Percentiles rank a stretch among this genome's conserved stretches.
phyloP scores from a whole-genome alignment of 2,329 filamentous ascomycete species.

The Fusarium nematophilum region DNA sequence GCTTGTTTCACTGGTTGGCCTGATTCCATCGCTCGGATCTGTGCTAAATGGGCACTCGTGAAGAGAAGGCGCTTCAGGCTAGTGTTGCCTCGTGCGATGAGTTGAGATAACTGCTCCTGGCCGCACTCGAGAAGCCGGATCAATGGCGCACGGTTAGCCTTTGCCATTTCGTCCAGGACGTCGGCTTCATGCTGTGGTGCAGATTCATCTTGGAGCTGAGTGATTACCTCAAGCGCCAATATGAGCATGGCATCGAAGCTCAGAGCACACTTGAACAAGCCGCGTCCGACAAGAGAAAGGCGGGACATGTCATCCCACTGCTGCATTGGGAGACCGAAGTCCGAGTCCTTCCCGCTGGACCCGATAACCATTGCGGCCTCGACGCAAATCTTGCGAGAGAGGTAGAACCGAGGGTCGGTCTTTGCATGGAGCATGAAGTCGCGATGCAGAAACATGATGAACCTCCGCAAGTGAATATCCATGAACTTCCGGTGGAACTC shows the following conservation, averaged over 20 bases:
- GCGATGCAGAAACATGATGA: constrained; percentile 43
- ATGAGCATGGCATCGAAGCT: constrained; percentile 42
- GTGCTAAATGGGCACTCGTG: constrained; percentile 35
- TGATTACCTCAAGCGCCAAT: constrained; percentile 38
- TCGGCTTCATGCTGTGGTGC: constrained; percentile 31
- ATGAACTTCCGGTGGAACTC: constrained; percentile 41
- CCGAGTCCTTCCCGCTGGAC: constrained; percentile 27
- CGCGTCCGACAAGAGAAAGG: constrained; percentile 40
- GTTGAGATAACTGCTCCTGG: constrained; percentile 31
- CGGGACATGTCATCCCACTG: constrained; percentile 39
- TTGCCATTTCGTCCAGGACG: constrained; percentile 40
- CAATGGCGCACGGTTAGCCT: constrained; percentile 32
- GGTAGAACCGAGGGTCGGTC: constrained; percentile 39
- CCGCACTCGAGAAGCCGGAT: constrained; percentile 33
- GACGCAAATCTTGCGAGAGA: constrained; percentile 41
- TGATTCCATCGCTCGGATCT: constrained; percentile 40
- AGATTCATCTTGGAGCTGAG: constrained; percentile 40
- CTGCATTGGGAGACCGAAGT: constrained; percentile 24
- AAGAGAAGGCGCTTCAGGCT: constrained; percentile 42
- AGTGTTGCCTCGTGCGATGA: constrained; percentile 36
- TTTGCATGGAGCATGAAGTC: constrained; percentile 43
- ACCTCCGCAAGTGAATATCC: constrained; percentile 41
- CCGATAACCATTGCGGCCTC: constrained; percentile 41
- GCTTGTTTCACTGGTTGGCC: constrained; percentile 34
- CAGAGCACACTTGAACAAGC: constrained; percentile 42